Evolutionary conservation across 2,329 filamentous ascomycete genomes (phyloP), one percentile per base, ranked within the genome.

Genomic region (Didymella segeticola): DNA sequence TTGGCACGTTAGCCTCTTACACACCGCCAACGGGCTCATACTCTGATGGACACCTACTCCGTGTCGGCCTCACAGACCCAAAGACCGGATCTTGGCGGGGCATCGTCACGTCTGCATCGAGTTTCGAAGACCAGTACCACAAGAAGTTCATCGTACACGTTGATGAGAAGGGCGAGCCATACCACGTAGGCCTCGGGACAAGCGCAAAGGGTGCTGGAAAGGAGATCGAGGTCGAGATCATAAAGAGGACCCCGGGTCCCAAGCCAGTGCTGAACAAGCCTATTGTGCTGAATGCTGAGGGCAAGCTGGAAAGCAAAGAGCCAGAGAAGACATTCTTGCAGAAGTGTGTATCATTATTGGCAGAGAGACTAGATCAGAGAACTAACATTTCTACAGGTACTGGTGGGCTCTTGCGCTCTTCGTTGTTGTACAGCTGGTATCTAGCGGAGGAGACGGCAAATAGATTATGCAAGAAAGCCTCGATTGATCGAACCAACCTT

Each of bases 221-320:
- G 26, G 73, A 75, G 15, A 58, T 80, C n/a, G 70, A 70, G 14
- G 73, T 80, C 11, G 75, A 77, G 53, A 69, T 81, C 9, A 68
- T 76, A 43, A 70, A 66, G 62, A 72, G 72, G 41, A 63, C 57
- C 38, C 59, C 60, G 17, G 79, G 78, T 2, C 75, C 78, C 1
- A 71, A 74, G 57, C 77, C 78, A 9, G 65, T 72, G 5, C 59
- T 82, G 64, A 81, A 84, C 54, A 83, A 80, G 39, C 83, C 83
- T 1, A 79, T 83, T 43, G 74, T 83, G 47, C 74, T 84, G 58
- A 84, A 84, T 62, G 80, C 82, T 23, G 77, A 80, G 41, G 85
- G 86, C 0, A 78, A 76, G 58, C 77, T 86, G 43, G 77, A 73
- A 5, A 66, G 55, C 17, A 72, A 78, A 59, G 78, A 79, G 64